A percentile compares a stretch with the other conserved stretches of the same genome.
Conservation (phyloP, 106 monocot genomes). For the Iris macrosiphon region DNA sequence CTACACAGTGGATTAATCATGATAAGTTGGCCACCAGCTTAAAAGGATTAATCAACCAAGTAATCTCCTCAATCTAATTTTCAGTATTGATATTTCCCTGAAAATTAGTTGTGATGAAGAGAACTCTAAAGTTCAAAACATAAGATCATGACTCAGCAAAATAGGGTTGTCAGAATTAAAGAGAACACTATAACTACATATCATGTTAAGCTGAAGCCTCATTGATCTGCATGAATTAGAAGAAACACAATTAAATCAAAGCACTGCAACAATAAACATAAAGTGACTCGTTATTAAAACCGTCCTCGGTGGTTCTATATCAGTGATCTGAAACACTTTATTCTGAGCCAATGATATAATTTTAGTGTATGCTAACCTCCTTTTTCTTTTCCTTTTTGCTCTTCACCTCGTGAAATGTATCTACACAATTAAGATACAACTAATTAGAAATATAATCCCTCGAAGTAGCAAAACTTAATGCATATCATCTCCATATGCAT, state of each 20-base stretch:
- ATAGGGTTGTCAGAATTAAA: not conserved
- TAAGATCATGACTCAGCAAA: too few species aligned
- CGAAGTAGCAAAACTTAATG: not conserved
- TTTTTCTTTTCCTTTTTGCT: conserved; percentile 99
- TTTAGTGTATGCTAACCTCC: conserved; percentile 47
- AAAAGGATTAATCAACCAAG: not conserved
- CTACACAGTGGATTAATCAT: too few species aligned
- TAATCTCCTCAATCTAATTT: not conserved
- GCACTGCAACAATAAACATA: not conserved
- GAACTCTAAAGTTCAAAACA: not conserved
- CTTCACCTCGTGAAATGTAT: conserved; percentile 96
- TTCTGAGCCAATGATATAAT: not conserved
- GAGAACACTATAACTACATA: not conserved
- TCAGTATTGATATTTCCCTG: not conserved
- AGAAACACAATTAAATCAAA: not conserved
- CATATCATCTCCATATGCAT: not conserved
- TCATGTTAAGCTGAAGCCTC: not conserved
- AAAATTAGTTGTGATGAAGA: not conserved
- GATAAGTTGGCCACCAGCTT: not conserved
- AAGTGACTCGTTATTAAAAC: not conserved
- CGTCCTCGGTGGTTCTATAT: not conserved
- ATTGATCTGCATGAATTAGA: not conserved
- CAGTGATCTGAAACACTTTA: not conserved
- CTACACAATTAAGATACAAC: conserved; percentile 32
- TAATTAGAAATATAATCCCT: conserved; percentile 12